These are phyloP conservation scores for Malus domestica DNA, from an alignment of 306 rosid genomes.

Conservation along the genomic window ASM211411v1 NC_041803.1:37247001-37247500, in stretches of 20 bases:
- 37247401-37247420: constrained; percentile 59
- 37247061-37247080: constrained; percentile 80
- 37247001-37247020: constrained; percentile 56
- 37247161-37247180: no score
- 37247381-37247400: constrained; percentile 47
- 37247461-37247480: constrained; percentile 47
- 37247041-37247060: constrained; percentile 66
- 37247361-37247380: no score
- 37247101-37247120: constrained; percentile 68
- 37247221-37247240: no score
- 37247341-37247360: no score
- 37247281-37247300: no score
- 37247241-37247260: no score
- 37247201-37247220: no score
- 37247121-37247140: constrained; percentile 61
- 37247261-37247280: no score
- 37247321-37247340: no score
- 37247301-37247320: no score
- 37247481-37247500: constrained; percentile 56
- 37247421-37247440: constrained; percentile 70
- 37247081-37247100: constrained; percentile 65
- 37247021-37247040: constrained; percentile 61
- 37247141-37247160: constrained; percentile 52
- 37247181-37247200: no score
- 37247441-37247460: constrained; percentile 46